Conservation (phyloP, 805 yeast genomes). For the Lipomyces mesembrius region DNA sequence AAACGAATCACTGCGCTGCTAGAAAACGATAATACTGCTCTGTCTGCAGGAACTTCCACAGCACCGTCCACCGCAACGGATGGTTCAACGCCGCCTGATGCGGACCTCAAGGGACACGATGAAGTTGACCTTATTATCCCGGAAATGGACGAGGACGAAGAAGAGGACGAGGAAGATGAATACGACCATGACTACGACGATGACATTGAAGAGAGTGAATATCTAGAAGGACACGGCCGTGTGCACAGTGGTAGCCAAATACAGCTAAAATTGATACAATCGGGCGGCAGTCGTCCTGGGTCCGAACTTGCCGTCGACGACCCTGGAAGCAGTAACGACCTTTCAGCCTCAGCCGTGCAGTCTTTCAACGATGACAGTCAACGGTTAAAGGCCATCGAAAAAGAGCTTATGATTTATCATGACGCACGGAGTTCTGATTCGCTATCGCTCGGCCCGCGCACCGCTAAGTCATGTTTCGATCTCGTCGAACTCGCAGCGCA, state of each 20-base stretch:
- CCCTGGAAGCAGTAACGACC: neutral
- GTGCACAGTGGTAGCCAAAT: neutral
- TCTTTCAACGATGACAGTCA: neutral
- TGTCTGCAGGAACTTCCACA: neutral
- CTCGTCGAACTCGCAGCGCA: neutral
- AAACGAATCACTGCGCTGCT: neutral
- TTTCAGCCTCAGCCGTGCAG: neutral
- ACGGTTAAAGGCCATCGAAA: constrained; percentile 17
- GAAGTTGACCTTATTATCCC: neutral
- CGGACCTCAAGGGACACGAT: neutral
- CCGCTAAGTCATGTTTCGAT: constrained; percentile 7
- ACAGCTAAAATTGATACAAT: neutral
- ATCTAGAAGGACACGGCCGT: neutral
- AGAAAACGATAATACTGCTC: constrained; percentile 3
- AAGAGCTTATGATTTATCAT: constrained; percentile 4
- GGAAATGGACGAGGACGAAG: neutral
- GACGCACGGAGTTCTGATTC: neutral
- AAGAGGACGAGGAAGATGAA: constrained; percentile 3
- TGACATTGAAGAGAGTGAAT: constrained; percentile 7
- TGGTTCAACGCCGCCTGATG: constrained; percentile 5
- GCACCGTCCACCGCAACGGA: constrained; percentile 3
- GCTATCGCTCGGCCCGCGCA: neutral
- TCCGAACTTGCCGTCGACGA: neutral
- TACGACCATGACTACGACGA: constrained; percentile 4
- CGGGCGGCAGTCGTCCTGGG: neutral